Conservation (phyloP, 139 green algal species). For the Chloropicon primus region DNA sequence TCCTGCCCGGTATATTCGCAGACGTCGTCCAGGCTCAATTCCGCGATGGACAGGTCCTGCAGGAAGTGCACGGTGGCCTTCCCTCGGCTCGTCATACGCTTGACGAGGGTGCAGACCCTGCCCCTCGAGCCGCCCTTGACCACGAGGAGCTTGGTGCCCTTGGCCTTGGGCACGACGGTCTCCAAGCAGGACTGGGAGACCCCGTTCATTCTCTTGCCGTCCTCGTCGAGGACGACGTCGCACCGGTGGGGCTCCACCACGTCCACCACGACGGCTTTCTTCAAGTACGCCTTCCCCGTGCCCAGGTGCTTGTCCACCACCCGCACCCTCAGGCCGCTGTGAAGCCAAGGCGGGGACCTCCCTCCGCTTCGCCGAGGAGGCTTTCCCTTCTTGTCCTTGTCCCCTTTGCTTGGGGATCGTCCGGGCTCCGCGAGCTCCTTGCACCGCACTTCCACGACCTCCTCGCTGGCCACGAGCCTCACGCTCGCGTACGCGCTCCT, state of each 20-base stretch:
- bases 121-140: conserved; percentile 40
- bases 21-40: conserved; percentile 56
- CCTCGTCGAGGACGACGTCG: conserved; percentile 48
- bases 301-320: neutral
- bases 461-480: conserved; percentile 30
- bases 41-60: conserved; percentile 38
- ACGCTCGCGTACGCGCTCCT: conserved; percentile 29
- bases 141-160: conserved; percentile 44
- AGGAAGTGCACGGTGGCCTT: conserved; percentile 52
- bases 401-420: no score
- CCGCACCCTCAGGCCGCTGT: neutral
- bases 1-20: conserved; percentile 27
- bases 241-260: conserved; percentile 38
- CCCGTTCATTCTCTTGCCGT: conserved; percentile 11
- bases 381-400: neutral
- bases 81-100: neutral
- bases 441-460: conserved; percentile 27
- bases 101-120: conserved; percentile 1
- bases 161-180: conserved; percentile 54
- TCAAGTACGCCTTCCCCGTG: neutral
- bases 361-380: no score
- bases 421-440: conserved; percentile 29
- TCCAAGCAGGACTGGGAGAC: conserved; percentile 45
- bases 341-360: neutral
- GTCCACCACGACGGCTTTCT: conserved; percentile 19